Percentiles rank a stretch among this genome's conserved stretches.
Conservation (phyloP, 495 filamentous ascomycete genomes). For the Penicillium ochrochloron region DNA sequence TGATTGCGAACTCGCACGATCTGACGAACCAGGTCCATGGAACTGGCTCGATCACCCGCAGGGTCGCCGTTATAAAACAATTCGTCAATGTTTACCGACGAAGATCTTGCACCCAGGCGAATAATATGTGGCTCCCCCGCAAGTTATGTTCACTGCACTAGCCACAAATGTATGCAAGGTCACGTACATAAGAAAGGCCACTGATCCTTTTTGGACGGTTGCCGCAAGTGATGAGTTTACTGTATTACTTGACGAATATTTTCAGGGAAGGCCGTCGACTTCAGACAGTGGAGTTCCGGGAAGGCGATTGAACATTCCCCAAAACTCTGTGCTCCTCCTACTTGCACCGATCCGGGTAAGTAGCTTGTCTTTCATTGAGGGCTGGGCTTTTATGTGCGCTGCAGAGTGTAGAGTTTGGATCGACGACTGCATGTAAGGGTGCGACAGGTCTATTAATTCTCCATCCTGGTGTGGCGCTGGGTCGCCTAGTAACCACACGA, state of each 20-base stretch:
- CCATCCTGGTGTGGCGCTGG: conserved; percentile 6
- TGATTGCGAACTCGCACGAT: conserved; percentile 19
- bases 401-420: conserved; percentile 13
- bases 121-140: not conserved
- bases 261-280: not conserved
- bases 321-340: conserved; percentile 5
- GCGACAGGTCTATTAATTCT: conserved; percentile 18
- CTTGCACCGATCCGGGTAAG: not conserved
- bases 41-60: not conserved
- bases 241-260: conserved; percentile 8
- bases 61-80: not conserved
- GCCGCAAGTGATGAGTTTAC: conserved; percentile 10
- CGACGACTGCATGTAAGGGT: conserved; percentile 25
- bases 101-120: conserved; percentile 1
- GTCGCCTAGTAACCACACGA: not conserved
- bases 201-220: not conserved
- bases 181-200: not conserved
- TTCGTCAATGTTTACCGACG: conserved; percentile 5
- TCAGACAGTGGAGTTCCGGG: not conserved
- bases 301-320: not conserved
- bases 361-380: not conserved
- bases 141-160: conserved; percentile 1
- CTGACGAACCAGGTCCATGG: conserved; percentile 17
- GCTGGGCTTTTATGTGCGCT: not conserved
- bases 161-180: conserved; percentile 21